Conservation (phyloP, 345 rosid genomes). For the Syzygium grande region DNA sequence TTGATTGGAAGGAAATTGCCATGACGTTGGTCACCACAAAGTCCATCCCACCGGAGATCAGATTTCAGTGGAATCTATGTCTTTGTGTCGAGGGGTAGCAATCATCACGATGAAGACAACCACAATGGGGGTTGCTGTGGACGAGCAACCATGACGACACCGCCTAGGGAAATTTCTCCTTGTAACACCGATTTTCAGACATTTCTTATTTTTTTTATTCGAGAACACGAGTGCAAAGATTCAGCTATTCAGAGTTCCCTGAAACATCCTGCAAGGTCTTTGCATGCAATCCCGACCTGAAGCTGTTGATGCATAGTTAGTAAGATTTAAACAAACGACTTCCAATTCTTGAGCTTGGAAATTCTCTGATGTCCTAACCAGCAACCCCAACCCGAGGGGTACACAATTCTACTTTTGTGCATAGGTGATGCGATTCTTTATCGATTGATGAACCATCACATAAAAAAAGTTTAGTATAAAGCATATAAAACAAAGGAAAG, state of each 20-base stretch:
- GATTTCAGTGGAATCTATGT: background rate
- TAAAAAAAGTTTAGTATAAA: background rate
- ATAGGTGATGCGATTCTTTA: background rate
- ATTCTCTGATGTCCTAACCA: background rate
- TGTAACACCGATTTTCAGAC: background rate
- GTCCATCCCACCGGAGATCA: background rate
- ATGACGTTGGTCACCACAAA: background rate
- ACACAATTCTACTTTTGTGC: background rate
- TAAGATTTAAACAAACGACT: background rate
- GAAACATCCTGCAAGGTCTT: background rate
- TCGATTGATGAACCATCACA: background rate
- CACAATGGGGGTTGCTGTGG: background rate
- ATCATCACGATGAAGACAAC: background rate
- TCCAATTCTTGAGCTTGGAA: background rate
- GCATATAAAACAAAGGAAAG: background rate
- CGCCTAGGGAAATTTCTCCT: background rate
- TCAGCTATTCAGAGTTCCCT: background rate
- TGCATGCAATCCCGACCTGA: accelerated
- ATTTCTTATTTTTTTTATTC: background rate
- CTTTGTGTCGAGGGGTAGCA: background rate
- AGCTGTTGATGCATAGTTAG: accelerated
- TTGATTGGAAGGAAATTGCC: background rate
- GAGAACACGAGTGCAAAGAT: background rate
- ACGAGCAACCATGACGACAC: background rate
- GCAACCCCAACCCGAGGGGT: background rate